Evolutionary conservation across 2,329 filamentous ascomycete species (phyloP).

Genomic region (Niveomyces coronatus): DNA sequence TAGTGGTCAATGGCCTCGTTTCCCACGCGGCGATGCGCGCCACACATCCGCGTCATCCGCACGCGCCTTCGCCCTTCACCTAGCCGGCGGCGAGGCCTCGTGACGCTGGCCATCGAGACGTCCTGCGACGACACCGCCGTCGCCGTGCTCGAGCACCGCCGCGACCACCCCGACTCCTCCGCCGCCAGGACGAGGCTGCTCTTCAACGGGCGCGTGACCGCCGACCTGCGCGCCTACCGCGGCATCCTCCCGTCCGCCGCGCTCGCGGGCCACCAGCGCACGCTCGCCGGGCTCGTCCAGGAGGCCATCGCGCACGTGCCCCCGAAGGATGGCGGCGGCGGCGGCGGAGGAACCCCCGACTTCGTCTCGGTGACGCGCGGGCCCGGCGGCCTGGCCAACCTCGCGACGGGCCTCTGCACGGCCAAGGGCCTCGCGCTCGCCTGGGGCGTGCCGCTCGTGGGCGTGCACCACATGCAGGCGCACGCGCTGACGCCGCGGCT

Average conservation of each 20-base stretch:
- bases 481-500: conserved; percentile 84
- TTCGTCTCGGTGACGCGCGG: conserved; percentile 85
- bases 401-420: conserved; percentile 67
- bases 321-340: not conserved
- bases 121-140: conserved; percentile 93
- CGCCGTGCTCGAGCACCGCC: conserved; percentile 58
- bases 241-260: conserved; percentile 75
- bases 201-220: conserved; percentile 74
- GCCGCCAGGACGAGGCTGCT: conserved; percentile 44
- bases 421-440: conserved; percentile 82
- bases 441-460: conserved; percentile 74
- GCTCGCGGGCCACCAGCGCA: conserved; percentile 62
- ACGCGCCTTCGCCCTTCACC: not conserved
- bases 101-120: conserved; percentile 67
- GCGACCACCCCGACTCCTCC: conserved; percentile 7
- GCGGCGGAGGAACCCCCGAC: conserved; percentile 42
- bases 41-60: no score
- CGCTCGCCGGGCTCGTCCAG: conserved; percentile 57
- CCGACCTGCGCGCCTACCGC: conserved; percentile 61
- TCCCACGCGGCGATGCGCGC: no score
- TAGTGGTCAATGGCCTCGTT: no score
- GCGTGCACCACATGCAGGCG: conserved; percentile 94
- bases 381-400: conserved; percentile 74
- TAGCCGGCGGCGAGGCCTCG: conserved; percentile 23
- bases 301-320: conserved; percentile 49